These are phyloP conservation scores for Leccinum fuscescens DNA, from an alignment of 1,284 basidiomycete species.

Conservation along the genomic window DNA sequence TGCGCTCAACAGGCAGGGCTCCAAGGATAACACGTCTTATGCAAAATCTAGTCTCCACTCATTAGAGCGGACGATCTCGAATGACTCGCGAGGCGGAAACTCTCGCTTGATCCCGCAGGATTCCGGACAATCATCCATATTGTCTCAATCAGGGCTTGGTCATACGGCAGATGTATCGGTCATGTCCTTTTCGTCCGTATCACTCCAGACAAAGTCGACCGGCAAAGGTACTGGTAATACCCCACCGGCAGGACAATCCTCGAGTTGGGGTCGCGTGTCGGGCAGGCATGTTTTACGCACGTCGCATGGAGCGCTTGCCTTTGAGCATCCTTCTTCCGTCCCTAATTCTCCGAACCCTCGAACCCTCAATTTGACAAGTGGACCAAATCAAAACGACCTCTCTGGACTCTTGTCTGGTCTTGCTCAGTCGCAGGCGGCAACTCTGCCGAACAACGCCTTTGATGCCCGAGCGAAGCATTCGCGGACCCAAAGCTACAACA, in stretches of 20 bases:
- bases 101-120: constrained; percentile 9
- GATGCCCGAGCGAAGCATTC: constrained; percentile 22
- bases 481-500: constrained; percentile 22
- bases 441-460: constrained; percentile 11
- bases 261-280: constrained; percentile 35
- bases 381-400: constrained; percentile 7
- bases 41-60: constrained; percentile 17
- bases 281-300: constrained; percentile 26
- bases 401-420: constrained; percentile 3
- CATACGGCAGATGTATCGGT: constrained; percentile 31
- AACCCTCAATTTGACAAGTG: constrained; percentile 21
- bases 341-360: constrained; percentile 36
- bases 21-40: constrained; percentile 6
- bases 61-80: constrained; percentile 28
- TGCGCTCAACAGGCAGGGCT: constrained; percentile 28
- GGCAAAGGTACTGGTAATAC: constrained; percentile 18
- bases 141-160: constrained; percentile 20
- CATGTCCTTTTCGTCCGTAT: constrained; percentile 33
- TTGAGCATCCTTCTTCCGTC: constrained; percentile 42
- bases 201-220: constrained; percentile 34
- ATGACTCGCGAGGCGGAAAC: constrained; percentile 25
- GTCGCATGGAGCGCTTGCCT: constrained; percentile 40
- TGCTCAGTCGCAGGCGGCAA: constrained; percentile 7
- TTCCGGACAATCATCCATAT: constrained; percentile 17
- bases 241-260: constrained; percentile 26